Base-by-base conservation (phyloP, 73 alveolate species). In the Symbiodinium natans region DNA sequence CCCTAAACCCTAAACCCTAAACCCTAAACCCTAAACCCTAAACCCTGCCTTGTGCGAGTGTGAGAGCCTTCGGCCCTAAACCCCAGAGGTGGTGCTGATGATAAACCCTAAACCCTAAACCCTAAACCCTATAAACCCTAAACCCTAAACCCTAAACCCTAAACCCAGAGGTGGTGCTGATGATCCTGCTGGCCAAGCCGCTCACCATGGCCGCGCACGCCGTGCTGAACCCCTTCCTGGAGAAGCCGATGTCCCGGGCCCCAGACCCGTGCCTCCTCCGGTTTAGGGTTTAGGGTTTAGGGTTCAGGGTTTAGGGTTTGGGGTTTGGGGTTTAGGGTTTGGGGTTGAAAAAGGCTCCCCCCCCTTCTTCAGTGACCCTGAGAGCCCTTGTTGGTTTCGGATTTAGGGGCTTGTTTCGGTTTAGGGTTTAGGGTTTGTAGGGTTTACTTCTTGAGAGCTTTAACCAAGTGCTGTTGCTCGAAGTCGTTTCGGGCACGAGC, bases 111-210 rank as follows among this genome's bases (percentile, higher is more conserved):
- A n/a, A n/a, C n/a, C n/a, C n/a, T 29, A 56, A 10, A 15, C 29
- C 75, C 75, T 56, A 1, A 56, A 5, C 75, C 75, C 33, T 43
- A 19, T 15, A 56, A 56, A 2, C 41, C 41, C 9, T 8, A 17
- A 10, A 10, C 63, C 63, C 63, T 8, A n/a, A n/a, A n/a, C n/a
- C n/a, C 75, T 25, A 10, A 0, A 56, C 1, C 36, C 1, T 56
- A 56, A 15, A 2, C 75, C 75, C 33, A 48, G 33, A 86, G 93
- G 93, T 86, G 13, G 40, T 86, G 74, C 71, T 88, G 48, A 63
- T 88, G 95, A 10, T 88, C 5, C 48, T 88, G 73, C 74, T 88
- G 82, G 86, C 95, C n/a, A 59, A 68, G 82, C 95, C 95, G 1
- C 38, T 88, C 73, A 88, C 95, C 36, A 15, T 63, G 9, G 86